phyloP scores from a whole-genome alignment of 495 filamentous ascomycete genomes.

The Neurospora sp. region DNA sequence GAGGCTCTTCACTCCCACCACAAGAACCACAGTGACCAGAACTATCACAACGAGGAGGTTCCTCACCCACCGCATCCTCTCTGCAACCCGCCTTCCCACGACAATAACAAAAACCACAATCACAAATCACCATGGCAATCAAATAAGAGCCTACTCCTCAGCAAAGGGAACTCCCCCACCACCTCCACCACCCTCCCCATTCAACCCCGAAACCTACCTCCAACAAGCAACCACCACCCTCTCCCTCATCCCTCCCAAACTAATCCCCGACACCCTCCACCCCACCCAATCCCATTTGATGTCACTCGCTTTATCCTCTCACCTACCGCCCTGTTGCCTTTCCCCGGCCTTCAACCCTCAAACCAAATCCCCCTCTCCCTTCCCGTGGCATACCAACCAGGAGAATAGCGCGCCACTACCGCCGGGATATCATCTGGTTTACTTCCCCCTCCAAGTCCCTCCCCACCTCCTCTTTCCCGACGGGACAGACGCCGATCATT shows the following conservation, averaged over 20 bases:
- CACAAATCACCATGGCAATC: neutral
- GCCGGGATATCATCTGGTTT: conserved; percentile 60
- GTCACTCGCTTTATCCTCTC: conserved; percentile 48
- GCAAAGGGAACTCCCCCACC: neutral
- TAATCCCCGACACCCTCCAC: conserved; percentile 53
- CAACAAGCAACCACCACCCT: conserved; percentile 4
- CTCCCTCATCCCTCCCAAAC: conserved; percentile 38
- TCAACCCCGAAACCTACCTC: conserved; percentile 8
- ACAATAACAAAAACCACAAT: neutral
- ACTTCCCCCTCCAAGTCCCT: conserved; percentile 54
- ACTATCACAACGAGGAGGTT: neutral
- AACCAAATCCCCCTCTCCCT: neutral
- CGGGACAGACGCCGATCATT: conserved; percentile 63
- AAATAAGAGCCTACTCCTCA: neutral
- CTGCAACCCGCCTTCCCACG: neutral
- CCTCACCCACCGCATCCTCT: neutral
- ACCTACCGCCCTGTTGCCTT: conserved; percentile 31
- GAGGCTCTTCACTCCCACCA: neutral
- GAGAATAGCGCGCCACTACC: conserved; percentile 16
- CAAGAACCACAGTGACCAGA: neutral
- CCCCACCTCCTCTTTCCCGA: conserved; percentile 49
- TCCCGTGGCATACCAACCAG: neutral
- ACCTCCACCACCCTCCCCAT: conserved; percentile 1
- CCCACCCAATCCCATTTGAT: conserved; percentile 57
- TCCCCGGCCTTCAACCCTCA: conserved; percentile 23